These are phyloP conservation scores for Exophiala sideris DNA, from an alignment of 2,329 filamentous ascomycete species.

Conservation along the genomic window DNA sequence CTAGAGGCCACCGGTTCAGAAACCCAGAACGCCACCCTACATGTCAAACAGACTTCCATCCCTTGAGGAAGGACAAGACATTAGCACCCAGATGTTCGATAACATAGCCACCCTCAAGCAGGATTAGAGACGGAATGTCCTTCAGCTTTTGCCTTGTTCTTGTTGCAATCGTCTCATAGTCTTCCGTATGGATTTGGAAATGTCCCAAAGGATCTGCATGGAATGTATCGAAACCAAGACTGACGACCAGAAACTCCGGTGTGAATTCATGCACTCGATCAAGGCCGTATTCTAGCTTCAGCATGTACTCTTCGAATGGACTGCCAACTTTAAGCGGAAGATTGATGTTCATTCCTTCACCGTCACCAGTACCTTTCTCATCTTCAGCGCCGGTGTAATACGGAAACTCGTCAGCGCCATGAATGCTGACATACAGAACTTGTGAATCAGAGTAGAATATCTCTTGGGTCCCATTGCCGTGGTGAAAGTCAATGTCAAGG, in stretches of 20 bases:
- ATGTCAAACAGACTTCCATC: slow-evolving; percentile 22
- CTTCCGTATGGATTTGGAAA: slow-evolving; percentile 27
- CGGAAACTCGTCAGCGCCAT: slow-evolving; percentile 36
- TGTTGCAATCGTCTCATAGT: slow-evolving; percentile 25
- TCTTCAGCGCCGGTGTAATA: slow-evolving; percentile 28
- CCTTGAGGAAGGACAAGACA: slow-evolving; percentile 26
- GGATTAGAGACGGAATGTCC: slow-evolving; percentile 22
- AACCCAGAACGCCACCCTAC: too few species aligned
- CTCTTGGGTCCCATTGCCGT: slow-evolving; percentile 29
- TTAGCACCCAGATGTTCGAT: slow-evolving; percentile 27
- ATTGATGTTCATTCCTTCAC: slow-evolving; percentile 25
- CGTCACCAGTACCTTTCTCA: slow-evolving; percentile 18
- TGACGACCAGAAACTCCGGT: slow-evolving; percentile 26
- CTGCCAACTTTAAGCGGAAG: slow-evolving; percentile 24
- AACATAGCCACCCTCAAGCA: slow-evolving; percentile 29
- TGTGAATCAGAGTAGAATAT: slow-evolving; percentile 32
- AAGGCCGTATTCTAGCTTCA: slow-evolving; percentile 20
- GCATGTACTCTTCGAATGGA: slow-evolving; percentile 22
- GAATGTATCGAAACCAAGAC: slow-evolving; percentile 29
- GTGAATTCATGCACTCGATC: slow-evolving; percentile 14
- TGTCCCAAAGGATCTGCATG: slow-evolving; percentile 27
- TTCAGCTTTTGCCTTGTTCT: slow-evolving; percentile 16
- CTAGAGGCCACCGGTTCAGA: too few species aligned
- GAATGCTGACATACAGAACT: slow-evolving; percentile 35
- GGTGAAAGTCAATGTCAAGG: slow-evolving; percentile 29